Conservation (phyloP, 2,329 filamentous ascomycete genomes). For the Colletotrichum musicola region DNA sequence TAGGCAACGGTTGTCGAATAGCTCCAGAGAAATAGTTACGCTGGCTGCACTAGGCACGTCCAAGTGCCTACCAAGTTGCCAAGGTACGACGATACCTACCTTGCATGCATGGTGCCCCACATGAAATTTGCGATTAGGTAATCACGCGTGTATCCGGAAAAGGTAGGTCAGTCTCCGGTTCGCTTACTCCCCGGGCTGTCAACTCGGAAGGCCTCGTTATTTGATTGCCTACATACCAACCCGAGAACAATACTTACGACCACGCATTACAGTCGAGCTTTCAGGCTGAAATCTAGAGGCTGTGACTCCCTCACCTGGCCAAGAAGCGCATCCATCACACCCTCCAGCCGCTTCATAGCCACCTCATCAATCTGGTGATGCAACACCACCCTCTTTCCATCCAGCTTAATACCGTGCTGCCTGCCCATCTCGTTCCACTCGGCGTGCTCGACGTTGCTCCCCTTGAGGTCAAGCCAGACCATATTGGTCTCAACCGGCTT, state of each 20-base stretch:
- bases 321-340: constrained; percentile 18
- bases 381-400: constrained; percentile 30
- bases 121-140: no score
- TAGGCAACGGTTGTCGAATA: background rate
- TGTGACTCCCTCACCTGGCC: background rate
- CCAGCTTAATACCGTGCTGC: constrained; percentile 17
- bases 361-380: constrained; percentile 31
- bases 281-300: background rate
- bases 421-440: constrained; percentile 27
- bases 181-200: no score
- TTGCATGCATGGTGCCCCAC: no score
- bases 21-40: background rate
- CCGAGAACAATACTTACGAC: no score
- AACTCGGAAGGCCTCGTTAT: no score
- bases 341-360: constrained; percentile 18
- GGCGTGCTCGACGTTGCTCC: background rate
- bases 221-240: no score
- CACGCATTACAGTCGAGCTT: constrained; percentile 17
- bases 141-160: no score
- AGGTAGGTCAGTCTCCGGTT: no score
- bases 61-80: no score
- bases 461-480: constrained; percentile 70
- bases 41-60: background rate
- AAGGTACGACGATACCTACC: no score
- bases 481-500: constrained; percentile 81